Evolutionary conservation across 2,329 filamentous ascomycete species (phyloP).

Genomic region (Decorospora gaudefroyi): DNA sequence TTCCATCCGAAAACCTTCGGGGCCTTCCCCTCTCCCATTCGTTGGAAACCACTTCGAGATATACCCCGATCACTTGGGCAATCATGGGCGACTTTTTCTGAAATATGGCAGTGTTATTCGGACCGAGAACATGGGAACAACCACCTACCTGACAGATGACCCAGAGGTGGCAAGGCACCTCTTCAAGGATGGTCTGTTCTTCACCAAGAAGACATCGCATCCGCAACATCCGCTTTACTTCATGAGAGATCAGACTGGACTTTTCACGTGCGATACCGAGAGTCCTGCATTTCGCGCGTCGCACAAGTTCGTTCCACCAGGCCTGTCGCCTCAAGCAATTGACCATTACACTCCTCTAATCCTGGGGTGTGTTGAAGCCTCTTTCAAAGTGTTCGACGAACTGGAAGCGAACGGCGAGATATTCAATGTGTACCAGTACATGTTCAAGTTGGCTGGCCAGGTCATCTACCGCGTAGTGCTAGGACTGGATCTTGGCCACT

Average conservation of each 20-base stretch:
- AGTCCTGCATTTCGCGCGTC: conserved; percentile 13
- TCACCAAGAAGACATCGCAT: conserved; percentile 18
- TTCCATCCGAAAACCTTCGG: conserved; percentile 14
- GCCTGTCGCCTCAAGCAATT: conserved; percentile 17
- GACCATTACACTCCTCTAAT: conserved; percentile 20
- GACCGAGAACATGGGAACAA: conserved; percentile 15
- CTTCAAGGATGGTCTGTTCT: conserved; percentile 18
- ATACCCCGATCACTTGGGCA: conserved; percentile 24
- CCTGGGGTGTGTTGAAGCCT: conserved; percentile 15
- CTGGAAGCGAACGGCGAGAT: conserved; percentile 19
- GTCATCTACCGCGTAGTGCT: conserved; percentile 17
- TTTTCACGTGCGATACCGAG: conserved; percentile 19
- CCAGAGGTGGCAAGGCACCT: conserved; percentile 17
- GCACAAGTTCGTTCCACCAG: conserved; percentile 22
- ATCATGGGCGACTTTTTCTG: conserved; percentile 19
- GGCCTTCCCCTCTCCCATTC: conserved; percentile 18
- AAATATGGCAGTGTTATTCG: conserved; percentile 19
- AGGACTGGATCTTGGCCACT: conserved; percentile 17
- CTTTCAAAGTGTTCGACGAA: conserved; percentile 23
- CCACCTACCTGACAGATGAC: conserved; percentile 17
- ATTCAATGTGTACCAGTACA: conserved; percentile 24
- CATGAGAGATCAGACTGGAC: conserved; percentile 17
- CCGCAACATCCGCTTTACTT: conserved; percentile 12
- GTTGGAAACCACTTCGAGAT: conserved; percentile 22
- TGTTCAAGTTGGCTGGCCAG: conserved; percentile 20